A percentile compares a stretch with the other conserved stretches of the same genome.
Conservation (phyloP, 2,329 filamentous ascomycete genomes). For the Thermoascus crustaceus region DNA sequence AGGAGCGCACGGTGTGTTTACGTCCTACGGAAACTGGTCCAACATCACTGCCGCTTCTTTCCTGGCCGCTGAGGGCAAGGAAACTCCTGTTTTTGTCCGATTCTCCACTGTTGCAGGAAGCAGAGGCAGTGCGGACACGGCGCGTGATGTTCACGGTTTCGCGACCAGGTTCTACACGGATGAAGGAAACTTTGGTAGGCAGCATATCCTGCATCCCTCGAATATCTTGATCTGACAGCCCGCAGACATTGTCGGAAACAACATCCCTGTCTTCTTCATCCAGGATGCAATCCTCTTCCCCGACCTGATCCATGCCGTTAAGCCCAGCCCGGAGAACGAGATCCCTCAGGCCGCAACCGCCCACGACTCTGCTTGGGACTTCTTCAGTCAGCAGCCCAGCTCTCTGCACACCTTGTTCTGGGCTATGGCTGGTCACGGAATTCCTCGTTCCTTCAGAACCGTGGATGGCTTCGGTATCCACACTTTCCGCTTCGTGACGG, state of each 20-base stretch:
- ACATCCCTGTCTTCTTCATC: constrained; percentile 36
- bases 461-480: constrained; percentile 34
- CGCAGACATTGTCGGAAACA: constrained; percentile 32
- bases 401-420: constrained; percentile 41
- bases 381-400: constrained; percentile 34
- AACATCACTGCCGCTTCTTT: constrained; percentile 64
- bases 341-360: constrained; percentile 43
- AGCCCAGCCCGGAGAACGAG: constrained; percentile 34
- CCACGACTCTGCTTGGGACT: constrained; percentile 46
- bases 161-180: constrained; percentile 63
- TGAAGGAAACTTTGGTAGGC: constrained; percentile 55
- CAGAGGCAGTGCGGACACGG: constrained; percentile 62
- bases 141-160: constrained; percentile 65
- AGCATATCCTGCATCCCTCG: background rate
- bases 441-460: constrained; percentile 33
- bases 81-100: constrained; percentile 59
- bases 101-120: constrained; percentile 68
- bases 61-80: constrained; percentile 47
- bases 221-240: background rate
- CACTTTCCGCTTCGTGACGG: constrained; percentile 32
- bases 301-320: constrained; percentile 34
- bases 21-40: constrained; percentile 56
- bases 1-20: constrained; percentile 62
- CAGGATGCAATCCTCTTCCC: constrained; percentile 35
- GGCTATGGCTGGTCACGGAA: constrained; percentile 35